Conservation (phyloP, 805 yeast genomes). For the Teunomyces kruisii region DNA sequence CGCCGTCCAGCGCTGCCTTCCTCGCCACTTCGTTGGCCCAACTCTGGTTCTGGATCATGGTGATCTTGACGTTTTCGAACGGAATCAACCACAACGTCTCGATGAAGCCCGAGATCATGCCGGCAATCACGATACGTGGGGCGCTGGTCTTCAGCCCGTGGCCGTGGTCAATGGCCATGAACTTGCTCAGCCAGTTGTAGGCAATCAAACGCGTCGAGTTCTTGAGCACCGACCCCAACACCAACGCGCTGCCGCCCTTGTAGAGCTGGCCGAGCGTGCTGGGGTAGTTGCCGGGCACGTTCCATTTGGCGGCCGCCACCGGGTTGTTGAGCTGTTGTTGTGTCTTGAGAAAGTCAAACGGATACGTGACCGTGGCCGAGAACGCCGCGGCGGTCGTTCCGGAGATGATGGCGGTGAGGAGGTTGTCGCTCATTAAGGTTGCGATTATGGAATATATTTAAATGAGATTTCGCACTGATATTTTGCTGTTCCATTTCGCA, state of each 20-base stretch:
- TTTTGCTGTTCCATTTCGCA: no score
- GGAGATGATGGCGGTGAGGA: slow-evolving; percentile 58
- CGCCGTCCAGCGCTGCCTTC: slow-evolving; percentile 10
- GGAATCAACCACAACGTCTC: slow-evolving; percentile 88
- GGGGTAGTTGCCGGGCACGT: slow-evolving; percentile 34
- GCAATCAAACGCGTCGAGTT: slow-evolving; percentile 70
- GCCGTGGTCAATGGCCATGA: slow-evolving; percentile 51
- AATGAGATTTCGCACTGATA: no score
- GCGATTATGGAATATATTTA: no score
- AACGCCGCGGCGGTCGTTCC: slow-evolving; percentile 64
- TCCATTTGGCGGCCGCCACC: slow-evolving; percentile 33
- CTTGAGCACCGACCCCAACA: slow-evolving; percentile 71
- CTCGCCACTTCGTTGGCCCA: slow-evolving; percentile 26
- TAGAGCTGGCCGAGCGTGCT: slow-evolving; percentile 33
- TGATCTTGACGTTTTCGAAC: slow-evolving; percentile 80
- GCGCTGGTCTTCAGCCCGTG: slow-evolving; percentile 65
- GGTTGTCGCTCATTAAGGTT: slow-evolving; percentile 23
- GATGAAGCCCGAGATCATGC: slow-evolving; percentile 74
- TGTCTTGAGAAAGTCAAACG: slow-evolving; percentile 70
- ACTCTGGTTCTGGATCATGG: slow-evolving; percentile 70
- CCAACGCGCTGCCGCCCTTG: slow-evolving; percentile 73
- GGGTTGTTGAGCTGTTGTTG: slow-evolving; percentile 57
- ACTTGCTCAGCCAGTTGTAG: slow-evolving; percentile 71
- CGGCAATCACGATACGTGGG: slow-evolving; percentile 81
- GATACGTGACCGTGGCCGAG: slow-evolving; percentile 64